A percentile compares a stretch with the other conserved stretches of the same genome.
Conservation (phyloP, 2,329 filamentous ascomycete genomes). For the Fusarium sp. region DNA sequence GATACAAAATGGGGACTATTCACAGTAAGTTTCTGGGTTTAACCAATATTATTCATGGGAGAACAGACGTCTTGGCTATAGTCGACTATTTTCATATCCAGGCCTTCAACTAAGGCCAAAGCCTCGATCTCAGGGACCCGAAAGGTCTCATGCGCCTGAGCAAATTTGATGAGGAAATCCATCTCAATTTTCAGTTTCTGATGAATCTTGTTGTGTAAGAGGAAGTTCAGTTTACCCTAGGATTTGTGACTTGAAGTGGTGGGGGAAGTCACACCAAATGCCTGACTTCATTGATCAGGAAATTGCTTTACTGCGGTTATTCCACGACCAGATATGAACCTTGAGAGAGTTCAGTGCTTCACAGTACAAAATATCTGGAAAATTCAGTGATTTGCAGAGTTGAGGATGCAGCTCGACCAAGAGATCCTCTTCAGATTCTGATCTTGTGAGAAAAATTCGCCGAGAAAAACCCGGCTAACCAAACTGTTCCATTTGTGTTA, state of each 20-base stretch:
- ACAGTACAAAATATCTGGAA: background rate
- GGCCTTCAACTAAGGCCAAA: conserved; percentile 73
- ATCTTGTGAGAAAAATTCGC: conserved; percentile 34
- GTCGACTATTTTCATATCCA: conserved; percentile 76
- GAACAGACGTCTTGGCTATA: conserved; percentile 77
- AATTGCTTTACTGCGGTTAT: background rate
- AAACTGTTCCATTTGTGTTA: background rate
- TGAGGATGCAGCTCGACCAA: conserved; percentile 7
- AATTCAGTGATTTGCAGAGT: background rate
- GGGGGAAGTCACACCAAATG: conserved; percentile 10
- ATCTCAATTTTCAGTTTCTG: conserved; percentile 48
- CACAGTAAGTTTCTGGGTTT: conserved; percentile 29
- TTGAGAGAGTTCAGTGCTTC: background rate
- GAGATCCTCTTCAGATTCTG: conserved; percentile 69
- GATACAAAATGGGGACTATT: conserved; percentile 86
- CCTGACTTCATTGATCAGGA: background rate
- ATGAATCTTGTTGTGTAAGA: background rate
- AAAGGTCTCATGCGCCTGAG: conserved; percentile 91
- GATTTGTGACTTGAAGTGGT: conserved; percentile 9
- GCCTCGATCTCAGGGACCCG: conserved; percentile 85
- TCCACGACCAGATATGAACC: background rate
- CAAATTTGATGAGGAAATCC: conserved; percentile 90
- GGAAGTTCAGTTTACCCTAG: conserved; percentile 1
- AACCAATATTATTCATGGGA: conserved; percentile 9
- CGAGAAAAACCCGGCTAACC: conserved; percentile 43